Percentiles rank a stretch among this genome's conserved stretches.
Evolutionary conservation across 1,139 yeast genomes (phyloP).

Genomic region (Taphrina betulina): DNA sequence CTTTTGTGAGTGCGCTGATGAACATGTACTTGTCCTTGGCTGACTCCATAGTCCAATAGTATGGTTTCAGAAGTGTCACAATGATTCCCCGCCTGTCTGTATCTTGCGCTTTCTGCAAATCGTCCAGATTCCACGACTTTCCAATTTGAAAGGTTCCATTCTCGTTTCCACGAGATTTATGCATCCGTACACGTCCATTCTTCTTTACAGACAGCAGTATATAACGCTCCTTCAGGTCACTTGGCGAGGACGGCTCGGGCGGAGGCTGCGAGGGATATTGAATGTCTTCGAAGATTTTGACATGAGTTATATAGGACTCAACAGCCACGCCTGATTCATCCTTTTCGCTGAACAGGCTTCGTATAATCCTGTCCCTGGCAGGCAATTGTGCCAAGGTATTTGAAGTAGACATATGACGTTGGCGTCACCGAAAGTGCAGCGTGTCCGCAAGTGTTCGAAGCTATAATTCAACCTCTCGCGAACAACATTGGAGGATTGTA

Average conservation of each 20-base stretch:
- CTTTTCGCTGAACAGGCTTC: conserved; percentile 22
- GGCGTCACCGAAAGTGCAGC: no score
- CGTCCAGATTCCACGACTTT: conserved; percentile 86
- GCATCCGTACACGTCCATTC: conserved; percentile 68
- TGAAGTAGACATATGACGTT: no score
- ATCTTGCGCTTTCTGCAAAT: conserved; percentile 58
- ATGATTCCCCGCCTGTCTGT: conserved; percentile 47
- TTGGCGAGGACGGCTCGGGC: conserved; percentile 12
- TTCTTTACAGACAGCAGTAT: conserved; percentile 50
- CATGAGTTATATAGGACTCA: conserved; percentile 28
- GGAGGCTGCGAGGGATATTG: conserved; percentile 30
- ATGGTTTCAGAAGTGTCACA: conserved; percentile 68
- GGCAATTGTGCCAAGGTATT: neutral
- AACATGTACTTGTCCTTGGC: conserved; percentile 68
- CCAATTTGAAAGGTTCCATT: conserved; percentile 84
- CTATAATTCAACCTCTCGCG: no score
- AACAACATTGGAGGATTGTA: no score
- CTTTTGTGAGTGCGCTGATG: conserved; percentile 59
- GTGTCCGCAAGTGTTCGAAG: no score
- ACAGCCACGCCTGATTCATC: conserved; percentile 24
- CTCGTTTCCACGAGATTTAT: conserved; percentile 79
- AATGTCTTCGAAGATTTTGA: conserved; percentile 21
- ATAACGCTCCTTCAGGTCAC: conserved; percentile 28
- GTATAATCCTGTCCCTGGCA: conserved; percentile 25
- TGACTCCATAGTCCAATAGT: conserved; percentile 80